Evolutionary conservation across 768 basidiomycete species (phyloP).

Genomic region (Rhizopogon vesiculosus): DNA sequence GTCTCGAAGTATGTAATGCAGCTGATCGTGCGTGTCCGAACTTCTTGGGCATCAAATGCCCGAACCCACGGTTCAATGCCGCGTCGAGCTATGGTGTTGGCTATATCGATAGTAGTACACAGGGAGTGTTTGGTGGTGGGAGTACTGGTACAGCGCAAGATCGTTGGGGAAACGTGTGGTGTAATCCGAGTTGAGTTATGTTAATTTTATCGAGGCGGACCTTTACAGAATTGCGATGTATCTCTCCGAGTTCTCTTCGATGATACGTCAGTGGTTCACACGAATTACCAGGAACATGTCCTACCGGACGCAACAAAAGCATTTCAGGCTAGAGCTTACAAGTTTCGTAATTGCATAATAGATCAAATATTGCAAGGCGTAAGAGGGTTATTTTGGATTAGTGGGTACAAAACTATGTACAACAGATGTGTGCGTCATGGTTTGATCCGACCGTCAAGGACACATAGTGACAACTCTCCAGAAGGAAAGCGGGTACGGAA

Average conservation of each 20-base stretch:
- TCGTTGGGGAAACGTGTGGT: conserved; percentile 75
- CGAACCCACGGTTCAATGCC: conserved; percentile 56
- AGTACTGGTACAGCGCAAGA: conserved; percentile 55
- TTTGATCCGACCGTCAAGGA: too few relatives aligned
- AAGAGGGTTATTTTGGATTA: too few relatives aligned
- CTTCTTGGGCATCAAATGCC: conserved; percentile 69
- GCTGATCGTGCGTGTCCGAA: conserved; percentile 75
- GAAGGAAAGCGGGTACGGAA: conserved; percentile 50
- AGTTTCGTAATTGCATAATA: conserved; percentile 2
- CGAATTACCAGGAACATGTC: too few relatives aligned
- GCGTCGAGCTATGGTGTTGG: conserved; percentile 71
- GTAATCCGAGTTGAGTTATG: conserved; percentile 35
- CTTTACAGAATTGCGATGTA: too few relatives aligned
- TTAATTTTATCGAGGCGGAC: too few relatives aligned
- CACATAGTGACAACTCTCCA: conserved; percentile 33
- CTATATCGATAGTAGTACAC: conserved; percentile 53
- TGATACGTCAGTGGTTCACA: too few relatives aligned
- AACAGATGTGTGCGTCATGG: conserved; percentile 48
- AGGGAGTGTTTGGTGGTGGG: conserved; percentile 45
- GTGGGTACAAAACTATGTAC: background rate
- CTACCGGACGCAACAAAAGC: too few relatives aligned
- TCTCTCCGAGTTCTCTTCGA: too few relatives aligned
- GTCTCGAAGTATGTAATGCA: conserved; percentile 71
- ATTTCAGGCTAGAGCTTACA: too few relatives aligned
- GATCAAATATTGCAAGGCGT: background rate